Conservation (phyloP, 495 filamentous ascomycete species). For the Penicillium atrosanguineum region DNA sequence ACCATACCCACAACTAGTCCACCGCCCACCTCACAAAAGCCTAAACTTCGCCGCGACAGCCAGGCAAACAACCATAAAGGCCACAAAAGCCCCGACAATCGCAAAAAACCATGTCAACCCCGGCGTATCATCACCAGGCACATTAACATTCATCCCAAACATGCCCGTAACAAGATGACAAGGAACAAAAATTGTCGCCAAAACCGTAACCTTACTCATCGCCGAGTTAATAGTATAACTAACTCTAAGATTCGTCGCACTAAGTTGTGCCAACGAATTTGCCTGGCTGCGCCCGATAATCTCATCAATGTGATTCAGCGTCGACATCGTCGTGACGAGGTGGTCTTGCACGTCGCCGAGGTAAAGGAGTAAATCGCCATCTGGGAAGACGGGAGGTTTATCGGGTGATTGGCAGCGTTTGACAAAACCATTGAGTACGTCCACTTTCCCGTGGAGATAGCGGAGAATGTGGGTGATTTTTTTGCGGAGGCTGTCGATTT, state of each 20-base stretch:
- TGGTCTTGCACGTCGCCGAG: conserved; percentile 95
- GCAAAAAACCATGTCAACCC: conserved; percentile 71
- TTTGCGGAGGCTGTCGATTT: conserved; percentile 81
- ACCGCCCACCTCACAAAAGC: conserved; percentile 3
- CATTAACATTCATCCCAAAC: conserved; percentile 92
- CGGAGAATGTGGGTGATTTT: conserved; percentile 87
- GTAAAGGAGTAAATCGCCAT: conserved; percentile 87
- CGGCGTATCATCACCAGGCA: conserved; percentile 61
- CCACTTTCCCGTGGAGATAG: conserved; percentile 84
- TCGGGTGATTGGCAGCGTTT: conserved; percentile 84
- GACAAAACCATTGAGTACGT: conserved; percentile 93
- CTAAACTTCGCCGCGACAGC: conserved; percentile 32
- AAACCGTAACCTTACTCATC: conserved; percentile 86
- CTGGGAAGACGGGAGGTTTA: conserved; percentile 79
- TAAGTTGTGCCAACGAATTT: conserved; percentile 91
- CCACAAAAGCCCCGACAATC: conserved; percentile 63
- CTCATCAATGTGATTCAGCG: conserved; percentile 87
- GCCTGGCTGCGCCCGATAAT: conserved; percentile 83
- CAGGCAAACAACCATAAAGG: conserved; percentile 53
- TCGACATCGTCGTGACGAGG: conserved; percentile 93
- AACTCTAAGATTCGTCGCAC: conserved; percentile 75
- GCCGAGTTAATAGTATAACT: conserved; percentile 72
- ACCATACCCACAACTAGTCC: not conserved
- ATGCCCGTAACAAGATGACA: conserved; percentile 87
- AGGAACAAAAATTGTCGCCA: conserved; percentile 88